Percentiles rank a stretch among this genome's conserved stretches.
Conservation (phyloP, 2,329 filamentous ascomycete species). For the Ophiostoma australiae region DNA sequence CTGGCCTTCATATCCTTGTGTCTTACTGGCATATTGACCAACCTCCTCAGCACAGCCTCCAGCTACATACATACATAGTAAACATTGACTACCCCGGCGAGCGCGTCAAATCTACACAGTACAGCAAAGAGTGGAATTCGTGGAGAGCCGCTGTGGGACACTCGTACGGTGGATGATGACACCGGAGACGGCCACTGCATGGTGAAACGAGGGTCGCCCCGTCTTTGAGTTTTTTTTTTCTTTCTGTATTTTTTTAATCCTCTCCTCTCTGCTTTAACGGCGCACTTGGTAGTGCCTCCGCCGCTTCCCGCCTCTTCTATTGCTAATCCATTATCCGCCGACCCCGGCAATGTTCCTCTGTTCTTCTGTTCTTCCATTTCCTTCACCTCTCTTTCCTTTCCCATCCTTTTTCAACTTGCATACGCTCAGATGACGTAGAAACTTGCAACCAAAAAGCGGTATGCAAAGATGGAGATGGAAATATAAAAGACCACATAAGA, state of each 20-base stretch:
- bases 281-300: not conserved
- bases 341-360: not conserved
- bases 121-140: conserved; percentile 3
- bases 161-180: not conserved
- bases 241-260: not conserved
- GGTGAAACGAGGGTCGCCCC: conserved; percentile 10
- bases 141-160: not conserved
- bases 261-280: not conserved
- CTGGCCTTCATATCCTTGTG: too few relatives aligned
- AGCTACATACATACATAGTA: too few relatives aligned
- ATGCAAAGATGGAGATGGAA: not conserved
- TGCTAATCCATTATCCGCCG: not conserved
- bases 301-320: not conserved
- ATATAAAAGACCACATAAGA: not conserved
- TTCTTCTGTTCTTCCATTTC: conserved; percentile 11
- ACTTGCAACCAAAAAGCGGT: not conserved
- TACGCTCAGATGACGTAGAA: not conserved
- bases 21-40: too few relatives aligned
- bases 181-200: not conserved
- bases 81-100: too few relatives aligned
- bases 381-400: not conserved
- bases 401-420: not conserved
- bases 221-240: conserved; percentile 1
- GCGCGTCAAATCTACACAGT: not conserved
- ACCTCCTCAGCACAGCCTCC: too few relatives aligned